Base-by-base conservation (phyloP, 768 basidiomycete genomes). In the Russula olivacea region DNA sequence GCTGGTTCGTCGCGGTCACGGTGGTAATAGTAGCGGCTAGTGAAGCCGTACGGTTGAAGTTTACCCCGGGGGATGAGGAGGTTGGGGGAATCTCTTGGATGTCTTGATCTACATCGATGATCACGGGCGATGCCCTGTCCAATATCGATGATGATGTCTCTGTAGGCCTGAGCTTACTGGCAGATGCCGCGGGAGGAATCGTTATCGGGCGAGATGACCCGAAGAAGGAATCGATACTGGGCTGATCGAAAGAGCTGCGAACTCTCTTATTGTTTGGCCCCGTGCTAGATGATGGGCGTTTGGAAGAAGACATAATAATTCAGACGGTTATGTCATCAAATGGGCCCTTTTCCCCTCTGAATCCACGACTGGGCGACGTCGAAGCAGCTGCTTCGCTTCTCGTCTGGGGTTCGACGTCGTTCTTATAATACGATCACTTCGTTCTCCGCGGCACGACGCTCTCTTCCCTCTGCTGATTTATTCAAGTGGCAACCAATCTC, bases 81-180 rank as follows among this genome's bases (percentile, higher is more conserved):
- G 28, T 28, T 4, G 28, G 2, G 28, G 28, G 28, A 2, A 28
- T 2, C 28, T 28, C 2, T 28, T 41, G n/a, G 14, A 14, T 23
- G 60, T 23, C 28, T 36, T 65, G 65, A 67, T 75, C 74, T n/a
- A 75, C 70, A 65, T 74, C 73, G 67, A 74, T 75, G 55, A 74
- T 69, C 58, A 55, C 62, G 59, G 56, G 66, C 55, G 50, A 55
- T 57, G 61, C 49, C 23, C 41, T 51, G 63, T 47, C 14, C 45
- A 25, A 64, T 47, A 38, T 59, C 23, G 63, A 53, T 34, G 36
- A 34, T 34, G 34, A 0, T 40, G 53, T 6, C 11, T 55, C 58
- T 45, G 38, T 8, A 28, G 51, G 58, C 5, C 52, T 36, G 36
- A 51, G 23, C 45, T 49, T 30, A 38, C 38, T 49, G 36, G 53